phyloP scores from a whole-genome alignment of 345 rosid species.

The Orychophragmus violaceus region DNA sequence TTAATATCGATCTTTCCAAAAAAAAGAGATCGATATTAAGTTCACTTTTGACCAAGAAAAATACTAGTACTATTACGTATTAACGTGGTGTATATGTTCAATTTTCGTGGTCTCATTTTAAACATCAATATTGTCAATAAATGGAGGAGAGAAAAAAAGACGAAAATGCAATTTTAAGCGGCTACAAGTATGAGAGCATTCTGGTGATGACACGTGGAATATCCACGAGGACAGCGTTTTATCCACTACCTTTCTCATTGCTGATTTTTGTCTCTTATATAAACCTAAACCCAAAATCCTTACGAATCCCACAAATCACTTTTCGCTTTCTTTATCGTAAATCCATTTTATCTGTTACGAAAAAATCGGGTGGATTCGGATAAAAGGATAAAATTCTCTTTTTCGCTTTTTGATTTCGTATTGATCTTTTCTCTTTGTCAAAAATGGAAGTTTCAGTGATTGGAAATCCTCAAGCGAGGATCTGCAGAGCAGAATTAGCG shows the following conservation, averaged over 20 bases:
- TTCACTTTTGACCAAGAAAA: not conserved
- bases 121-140: not conserved
- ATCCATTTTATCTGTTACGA: not conserved
- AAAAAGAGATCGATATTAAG: too few species aligned
- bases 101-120: slow-evolving; percentile 20
- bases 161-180: slow-evolving; percentile 10
- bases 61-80: too few species aligned
- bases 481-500: slow-evolving; percentile 35
- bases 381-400: not conserved
- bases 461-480: slow-evolving; percentile 42
- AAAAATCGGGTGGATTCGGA: too few species aligned
- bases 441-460: slow-evolving; percentile 72
- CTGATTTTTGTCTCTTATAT: slow-evolving; percentile 25
- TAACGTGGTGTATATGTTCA: too few species aligned
- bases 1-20: too few species aligned
- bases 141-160: not conserved
- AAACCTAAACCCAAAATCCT: slow-evolving; percentile 8
- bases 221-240: slow-evolving; percentile 8
- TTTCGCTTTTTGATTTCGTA: not conserved
- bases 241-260: not conserved
- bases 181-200: slow-evolving; percentile 19
- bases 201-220: slow-evolving; percentile 18
- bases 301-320: not conserved
- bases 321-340: not conserved
- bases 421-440: not conserved